Base-by-base conservation (phyloP, 2,329 filamentous ascomycete genomes). In the Pyrenophora tritici-repentis region DNA sequence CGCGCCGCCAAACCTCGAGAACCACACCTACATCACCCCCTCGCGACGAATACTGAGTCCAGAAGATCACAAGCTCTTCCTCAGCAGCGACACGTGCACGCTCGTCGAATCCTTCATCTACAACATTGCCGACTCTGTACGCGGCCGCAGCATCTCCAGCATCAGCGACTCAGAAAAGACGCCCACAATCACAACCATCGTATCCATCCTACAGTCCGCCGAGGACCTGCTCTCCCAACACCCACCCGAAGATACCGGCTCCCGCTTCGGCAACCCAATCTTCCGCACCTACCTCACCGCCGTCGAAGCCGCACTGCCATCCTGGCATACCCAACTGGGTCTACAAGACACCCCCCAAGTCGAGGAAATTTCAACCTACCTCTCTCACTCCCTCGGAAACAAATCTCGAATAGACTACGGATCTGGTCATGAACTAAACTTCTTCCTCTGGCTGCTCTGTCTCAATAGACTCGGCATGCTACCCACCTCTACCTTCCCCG, bases 351-450 rank as follows among this genome's bases (percentile, higher is more conserved):
- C 73, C 7, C 73, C 73, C 1, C 87, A 88, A 12, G 79, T 87
- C 40, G 75, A 81, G 3, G 94, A 99, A 71, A 78, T 89, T 4
- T 87, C 87, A 0, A 85, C 86, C 24, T 99, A 99, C 74, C 81
- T 99, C 29, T 77, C 83, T 57, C 84, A 96, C 67, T 87, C 89
- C 0, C 92, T 97, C 59, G 94, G 94, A 38, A 96, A 96, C 70
- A 83, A 87, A 37, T 83, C 84, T 6, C 59, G 70, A 18, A 94
- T 99, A 66, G 94, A 99, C 77, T 99, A 99, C 73, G 94, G 94
- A 42, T 97, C 91, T 0, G 94, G 94, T 2, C 94, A 99, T 73
- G 94, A 99, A 76, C 83, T 99, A 56, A 97, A 99, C 78, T 97
- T 99, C 76, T 81, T 93, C 73, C 88, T 96, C 70, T 99, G 93